These are phyloP conservation scores for Pyronema domesticum DNA, from an alignment of 495 filamentous ascomycete genomes.

Conservation along the genomic window DNA sequence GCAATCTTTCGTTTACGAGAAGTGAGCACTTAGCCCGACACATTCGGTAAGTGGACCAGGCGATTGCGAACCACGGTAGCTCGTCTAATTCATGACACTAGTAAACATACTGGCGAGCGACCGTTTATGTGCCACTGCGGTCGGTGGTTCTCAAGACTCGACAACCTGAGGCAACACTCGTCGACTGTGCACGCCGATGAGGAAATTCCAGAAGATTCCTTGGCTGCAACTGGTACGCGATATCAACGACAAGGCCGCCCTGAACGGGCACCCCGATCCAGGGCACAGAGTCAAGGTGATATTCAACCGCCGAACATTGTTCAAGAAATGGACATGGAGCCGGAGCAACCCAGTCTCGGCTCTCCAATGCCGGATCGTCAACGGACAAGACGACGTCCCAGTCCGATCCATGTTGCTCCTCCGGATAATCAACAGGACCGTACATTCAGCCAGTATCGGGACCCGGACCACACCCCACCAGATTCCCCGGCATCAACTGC, in stretches of 20 bases:
- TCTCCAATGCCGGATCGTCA: slow-evolving; percentile 14
- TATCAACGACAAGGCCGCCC: slow-evolving; percentile 91
- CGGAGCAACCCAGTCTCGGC: not conserved
- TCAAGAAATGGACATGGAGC: slow-evolving; percentile 8
- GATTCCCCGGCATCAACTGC: slow-evolving; percentile 21
- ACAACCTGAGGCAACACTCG: slow-evolving; percentile 91
- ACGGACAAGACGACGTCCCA: slow-evolving; percentile 17
- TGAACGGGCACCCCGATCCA: slow-evolving; percentile 7
- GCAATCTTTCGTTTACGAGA: slow-evolving; percentile 83
- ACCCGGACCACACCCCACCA: slow-evolving; percentile 22
- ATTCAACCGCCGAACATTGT: slow-evolving; percentile 14
- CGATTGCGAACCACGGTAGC: slow-evolving; percentile 2
- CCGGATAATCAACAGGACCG: slow-evolving; percentile 6
- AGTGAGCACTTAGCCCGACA: slow-evolving; percentile 93
- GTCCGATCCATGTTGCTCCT: slow-evolving; percentile 17
- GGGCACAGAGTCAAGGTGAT: slow-evolving; percentile 18
- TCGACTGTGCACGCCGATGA: slow-evolving; percentile 97
- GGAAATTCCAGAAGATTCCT: slow-evolving; percentile 80
- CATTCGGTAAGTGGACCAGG: slow-evolving; percentile 45
- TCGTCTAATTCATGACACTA: slow-evolving; percentile 21
- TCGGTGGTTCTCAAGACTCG: slow-evolving; percentile 84
- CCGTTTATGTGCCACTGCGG: slow-evolving; percentile 96
- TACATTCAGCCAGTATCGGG: slow-evolving; percentile 19
- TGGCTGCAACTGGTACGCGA: slow-evolving; percentile 81
- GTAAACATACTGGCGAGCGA: slow-evolving; percentile 94